phyloP scores from a whole-genome alignment of 2,329 filamentous ascomycete genomes.

The Hypoxylon rubiginosum region DNA sequence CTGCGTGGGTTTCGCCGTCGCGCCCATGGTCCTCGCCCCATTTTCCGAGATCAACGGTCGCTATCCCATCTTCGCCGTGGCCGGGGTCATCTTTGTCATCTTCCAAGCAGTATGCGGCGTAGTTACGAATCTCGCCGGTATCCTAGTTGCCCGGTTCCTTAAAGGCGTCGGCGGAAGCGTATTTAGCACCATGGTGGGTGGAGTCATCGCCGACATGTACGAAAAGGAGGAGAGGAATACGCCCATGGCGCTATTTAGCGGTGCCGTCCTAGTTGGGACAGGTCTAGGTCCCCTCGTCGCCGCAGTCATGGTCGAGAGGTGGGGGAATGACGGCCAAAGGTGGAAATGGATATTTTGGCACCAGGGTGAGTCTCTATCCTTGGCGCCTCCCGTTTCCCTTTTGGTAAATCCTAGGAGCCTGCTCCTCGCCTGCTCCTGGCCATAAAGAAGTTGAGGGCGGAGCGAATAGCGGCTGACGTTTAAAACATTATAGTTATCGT shows the following conservation, averaged over 20 bases:
- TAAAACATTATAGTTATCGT: constrained; percentile 64
- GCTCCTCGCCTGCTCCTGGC: background rate
- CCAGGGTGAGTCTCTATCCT: constrained; percentile 62
- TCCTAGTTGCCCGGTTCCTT: constrained; percentile 82
- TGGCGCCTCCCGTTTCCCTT: background rate
- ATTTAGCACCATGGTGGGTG: constrained; percentile 93
- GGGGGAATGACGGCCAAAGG: constrained; percentile 55
- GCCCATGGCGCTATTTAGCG: constrained; percentile 91
- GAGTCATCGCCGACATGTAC: constrained; percentile 90
- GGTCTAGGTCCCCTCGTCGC: constrained; percentile 81
- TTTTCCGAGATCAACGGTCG: constrained; percentile 91
- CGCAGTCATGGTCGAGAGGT: constrained; percentile 75
- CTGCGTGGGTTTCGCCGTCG: constrained; percentile 82
- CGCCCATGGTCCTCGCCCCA: constrained; percentile 89
- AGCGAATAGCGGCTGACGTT: constrained; percentile 2
- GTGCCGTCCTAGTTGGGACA: constrained; percentile 81
- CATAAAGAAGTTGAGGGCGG: background rate
- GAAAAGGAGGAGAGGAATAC: constrained; percentile 83
- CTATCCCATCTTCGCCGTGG: constrained; percentile 82
- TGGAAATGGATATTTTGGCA: constrained; percentile 95
- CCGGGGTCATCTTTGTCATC: constrained; percentile 78
- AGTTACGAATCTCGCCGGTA: constrained; percentile 76
- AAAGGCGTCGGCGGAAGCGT: constrained; percentile 81
- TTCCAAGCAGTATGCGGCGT: constrained; percentile 81
- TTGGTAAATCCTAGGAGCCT: background rate